Evolutionary conservation across 2,329 filamentous ascomycete species (phyloP).

Genomic region (Nannizziopsis barbatae): DNA sequence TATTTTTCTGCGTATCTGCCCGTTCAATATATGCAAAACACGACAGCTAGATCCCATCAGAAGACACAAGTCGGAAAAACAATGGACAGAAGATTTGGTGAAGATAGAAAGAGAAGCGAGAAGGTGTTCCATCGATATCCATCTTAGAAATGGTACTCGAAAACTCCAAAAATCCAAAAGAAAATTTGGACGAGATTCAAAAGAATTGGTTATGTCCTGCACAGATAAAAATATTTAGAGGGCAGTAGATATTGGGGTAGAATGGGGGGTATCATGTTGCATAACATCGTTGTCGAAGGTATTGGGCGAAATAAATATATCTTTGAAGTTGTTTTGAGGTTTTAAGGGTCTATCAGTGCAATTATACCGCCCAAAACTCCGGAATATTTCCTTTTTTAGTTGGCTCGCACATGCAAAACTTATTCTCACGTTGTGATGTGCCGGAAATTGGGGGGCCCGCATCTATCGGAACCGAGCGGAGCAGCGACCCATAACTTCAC

Average conservation of each 20-base stretch:
- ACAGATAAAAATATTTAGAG: too few species aligned
- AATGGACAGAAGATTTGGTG: too few species aligned
- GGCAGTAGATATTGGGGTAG: too few species aligned
- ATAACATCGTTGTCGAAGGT: constrained; percentile 6
- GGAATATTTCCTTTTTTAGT: background rate
- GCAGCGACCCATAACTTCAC: constrained; percentile 97
- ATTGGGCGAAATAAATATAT: background rate
- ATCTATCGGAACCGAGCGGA: constrained; percentile 67
- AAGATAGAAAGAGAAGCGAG: too few species aligned
- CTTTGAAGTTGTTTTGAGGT: background rate
- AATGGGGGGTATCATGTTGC: constrained; percentile 8
- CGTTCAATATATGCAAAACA: too few species aligned
- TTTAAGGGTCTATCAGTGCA: constrained; percentile 4
- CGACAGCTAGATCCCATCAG: too few species aligned
- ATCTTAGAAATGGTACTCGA: too few species aligned
- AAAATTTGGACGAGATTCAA: background rate
- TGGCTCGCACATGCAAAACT: background rate
- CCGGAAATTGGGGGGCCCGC: background rate
- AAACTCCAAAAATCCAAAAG: too few species aligned
- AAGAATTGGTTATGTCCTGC: background rate
- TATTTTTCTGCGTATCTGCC: too few species aligned
- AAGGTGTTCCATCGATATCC: too few species aligned
- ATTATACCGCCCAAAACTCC: constrained; percentile 3
- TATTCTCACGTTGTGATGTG: background rate
- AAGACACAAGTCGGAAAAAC: too few species aligned